Percentiles rank a stretch among this genome's conserved stretches.
phyloP scores from a whole-genome alignment of 257 asterid genomes.

The Leonotis leonurus region DNA sequence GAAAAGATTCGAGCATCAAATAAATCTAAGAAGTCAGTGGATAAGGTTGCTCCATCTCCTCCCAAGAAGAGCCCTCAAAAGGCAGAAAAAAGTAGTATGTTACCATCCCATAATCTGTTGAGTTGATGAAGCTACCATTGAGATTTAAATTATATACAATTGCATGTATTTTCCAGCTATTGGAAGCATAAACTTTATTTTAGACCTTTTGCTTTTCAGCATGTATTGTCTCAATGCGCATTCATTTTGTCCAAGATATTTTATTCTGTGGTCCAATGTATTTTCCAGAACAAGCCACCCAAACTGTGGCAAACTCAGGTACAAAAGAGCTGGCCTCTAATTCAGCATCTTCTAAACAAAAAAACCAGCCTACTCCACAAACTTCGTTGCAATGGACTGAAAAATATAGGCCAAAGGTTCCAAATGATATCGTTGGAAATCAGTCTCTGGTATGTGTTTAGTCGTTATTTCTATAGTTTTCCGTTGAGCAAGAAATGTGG shows the following conservation, averaged over 20 bases:
- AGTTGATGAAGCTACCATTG: conserved; percentile 9
- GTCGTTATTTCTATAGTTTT: conserved; percentile 17
- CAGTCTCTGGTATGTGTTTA: conserved; percentile 66
- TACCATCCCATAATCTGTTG: conserved; percentile 8
- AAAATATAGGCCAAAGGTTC: conserved; percentile 72
- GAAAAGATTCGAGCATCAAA: conserved; percentile 74
- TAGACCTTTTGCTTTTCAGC: no score
- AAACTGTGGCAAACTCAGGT: conserved; percentile 24
- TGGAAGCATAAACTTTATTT: conserved; percentile 1
- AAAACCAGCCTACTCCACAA: conserved; percentile 33
- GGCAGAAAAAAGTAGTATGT: conserved; percentile 35
- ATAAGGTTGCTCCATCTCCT: conserved; percentile 47
- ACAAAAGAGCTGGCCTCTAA: conserved; percentile 35
- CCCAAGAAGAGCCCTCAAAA: conserved; percentile 53
- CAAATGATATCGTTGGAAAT: conserved; percentile 82
- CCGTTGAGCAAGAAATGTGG: conserved; percentile 1
- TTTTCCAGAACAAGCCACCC: conserved; percentile 31
- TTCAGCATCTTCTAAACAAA: conserved; percentile 35
- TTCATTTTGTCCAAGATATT: not conserved
- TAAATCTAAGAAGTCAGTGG: conserved; percentile 45
- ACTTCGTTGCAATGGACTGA: conserved; percentile 75
- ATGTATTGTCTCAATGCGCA: no score
- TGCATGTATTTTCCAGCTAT: not conserved
- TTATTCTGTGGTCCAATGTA: conserved; percentile 1
- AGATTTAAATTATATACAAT: not conserved